Base-by-base conservation (phyloP, 2,329 filamentous ascomycete species). In the Parafenestella ontariensis region DNA sequence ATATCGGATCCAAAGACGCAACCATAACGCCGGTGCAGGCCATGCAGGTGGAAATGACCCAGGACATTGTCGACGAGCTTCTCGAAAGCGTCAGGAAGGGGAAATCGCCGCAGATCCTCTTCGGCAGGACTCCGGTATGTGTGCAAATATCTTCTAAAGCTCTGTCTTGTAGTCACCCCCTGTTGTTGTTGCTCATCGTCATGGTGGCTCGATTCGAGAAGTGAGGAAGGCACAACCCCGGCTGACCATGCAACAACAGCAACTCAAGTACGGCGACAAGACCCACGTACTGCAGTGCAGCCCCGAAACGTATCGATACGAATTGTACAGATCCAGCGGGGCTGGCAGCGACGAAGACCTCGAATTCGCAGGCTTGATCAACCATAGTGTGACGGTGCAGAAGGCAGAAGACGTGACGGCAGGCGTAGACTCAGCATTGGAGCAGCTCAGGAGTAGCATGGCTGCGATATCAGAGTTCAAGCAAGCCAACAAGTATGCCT, bases 391-490 rank as follows among this genome's bases (percentile, higher is more conserved):
- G 31, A 79, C 71, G 5, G 80, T 85, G 31, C 79, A 83, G 65
- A 82, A 82, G 72, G 81, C 81, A 34, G 78, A 82, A 69, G 77
- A 82, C 68, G 82, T 78, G 31, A 83, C 81, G 39, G 81, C 82
- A 24, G 83, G 82, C 56, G 81, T 81, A 34, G 86, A 88, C 70
- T 81, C 83, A 55, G 86, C 86, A 24, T 72, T 88, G 71, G 83
- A 83, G 48, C 81, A 80, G 34, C 77, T 88, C 49, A 82, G 86
- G 71, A 84, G 79, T 69, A 86, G 79, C 65, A 78, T 88, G 70
- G 85, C 81, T 56, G 82, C 83, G 20, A 81, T 85, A 46, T 79
- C 86, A 66, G 79, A 86, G 66, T 81, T 85, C 60, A 87, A 86
- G 73, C 81, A 86, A 71, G 84, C 84, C 33, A 85, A 84, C 70